Evolutionary conservation across 371 early-diverging fungal genomes (phyloP), one percentile per base, ranked within the genome.

Genomic region (Mortierella sp.): DNA sequence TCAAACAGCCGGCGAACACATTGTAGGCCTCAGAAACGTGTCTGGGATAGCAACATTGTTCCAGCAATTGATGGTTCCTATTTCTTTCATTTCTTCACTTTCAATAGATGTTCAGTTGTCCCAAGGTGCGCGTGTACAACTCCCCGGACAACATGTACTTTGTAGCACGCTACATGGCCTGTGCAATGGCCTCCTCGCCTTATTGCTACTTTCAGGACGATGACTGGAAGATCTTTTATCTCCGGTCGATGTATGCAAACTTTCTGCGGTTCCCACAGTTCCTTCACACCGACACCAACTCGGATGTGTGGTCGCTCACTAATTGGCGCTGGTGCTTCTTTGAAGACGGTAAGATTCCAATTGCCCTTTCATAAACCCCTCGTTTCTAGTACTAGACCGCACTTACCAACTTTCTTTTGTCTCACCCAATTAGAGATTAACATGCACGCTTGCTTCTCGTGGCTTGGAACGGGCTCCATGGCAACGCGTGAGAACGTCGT

Each of bases 241-340:
- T 85, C 37, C 67, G 89, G 28, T 82, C 86, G 57, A 79, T 85
- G 40, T 89, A 89, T 63, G 86, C 87, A 54, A 88, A 88, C 60
- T 89, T 88, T 63, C 60, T 89, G 19, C 70, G 82, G 5, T 84
- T 78, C 47, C 86, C 89, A 7, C 56, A 83, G 59, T 58, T 88
- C 41, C 70, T 89, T 19, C 89, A 89, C 52, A 82, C 83, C 5
- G 82, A 87, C 48, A 82, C 88, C 22, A 80, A 80, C 63, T 70
- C 83, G n/a, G 71, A 73, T 27, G 80, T 85, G 2, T 85, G 83
- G 73, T 56, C 82, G 21, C 67, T 84, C 41, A 82, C 86, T 8
- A 87, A 85, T 41, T 89, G 88, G 88, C 79, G 83, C n/a, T 85
- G 87, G 81, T 89, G 89, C 56, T 88, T 88, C 69, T 86, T 80